Evolutionary conservation across 768 basidiomycete species (phyloP).

Genomic region (Phylloporus scabripes): DNA sequence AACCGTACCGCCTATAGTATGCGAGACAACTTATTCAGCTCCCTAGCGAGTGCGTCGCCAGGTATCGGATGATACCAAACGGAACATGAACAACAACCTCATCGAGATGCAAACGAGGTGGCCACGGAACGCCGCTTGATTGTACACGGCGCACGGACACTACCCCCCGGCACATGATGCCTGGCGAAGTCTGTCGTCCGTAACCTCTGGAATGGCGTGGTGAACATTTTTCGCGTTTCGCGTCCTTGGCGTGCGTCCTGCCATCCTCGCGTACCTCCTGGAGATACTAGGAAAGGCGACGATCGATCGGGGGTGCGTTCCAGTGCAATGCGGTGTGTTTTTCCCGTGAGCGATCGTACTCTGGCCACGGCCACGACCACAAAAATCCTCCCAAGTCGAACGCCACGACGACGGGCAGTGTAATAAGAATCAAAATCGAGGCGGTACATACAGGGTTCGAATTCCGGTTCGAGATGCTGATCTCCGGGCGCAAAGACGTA

Average conservation of each 20-base stretch:
- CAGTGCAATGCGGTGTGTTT: not conserved
- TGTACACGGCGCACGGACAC: not conserved
- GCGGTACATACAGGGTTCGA: not conserved
- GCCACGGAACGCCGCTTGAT: not conserved
- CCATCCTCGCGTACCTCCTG: not conserved
- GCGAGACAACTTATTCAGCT: not conserved
- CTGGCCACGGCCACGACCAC: not conserved
- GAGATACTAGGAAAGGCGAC: not conserved
- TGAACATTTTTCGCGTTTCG: not conserved
- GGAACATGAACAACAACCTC: not conserved
- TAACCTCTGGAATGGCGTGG: not conserved
- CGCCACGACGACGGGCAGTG: not conserved
- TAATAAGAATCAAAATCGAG: not conserved
- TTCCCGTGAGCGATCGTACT: not conserved
- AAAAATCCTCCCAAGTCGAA: not conserved
- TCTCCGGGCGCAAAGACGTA: not conserved
- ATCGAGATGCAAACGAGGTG: not conserved
- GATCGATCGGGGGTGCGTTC: not conserved
- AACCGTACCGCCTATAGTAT: not conserved
- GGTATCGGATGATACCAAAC: not conserved
- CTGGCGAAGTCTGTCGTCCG: too few relatives aligned
- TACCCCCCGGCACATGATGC: too few relatives aligned
- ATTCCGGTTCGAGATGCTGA: not conserved
- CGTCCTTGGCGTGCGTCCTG: not conserved
- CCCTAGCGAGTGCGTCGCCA: not conserved